These are phyloP conservation scores for Eucalyptus lansdowneana DNA, from an alignment of 345 rosid genomes.

Conservation along the genomic window DNA sequence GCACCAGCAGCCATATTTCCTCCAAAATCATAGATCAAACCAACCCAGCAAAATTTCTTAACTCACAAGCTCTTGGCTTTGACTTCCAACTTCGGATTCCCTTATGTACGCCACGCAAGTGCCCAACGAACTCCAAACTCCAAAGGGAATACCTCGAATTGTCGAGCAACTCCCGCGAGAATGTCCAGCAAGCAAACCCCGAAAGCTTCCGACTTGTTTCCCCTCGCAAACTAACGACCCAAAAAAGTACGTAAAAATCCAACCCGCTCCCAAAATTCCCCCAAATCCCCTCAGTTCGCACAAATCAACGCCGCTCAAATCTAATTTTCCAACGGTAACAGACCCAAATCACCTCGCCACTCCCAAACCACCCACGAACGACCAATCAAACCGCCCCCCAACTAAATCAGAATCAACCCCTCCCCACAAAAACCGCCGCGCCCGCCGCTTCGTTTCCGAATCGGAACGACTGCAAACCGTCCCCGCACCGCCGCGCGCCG, in stretches of 20 bases:
- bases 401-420: background rate
- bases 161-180: background rate
- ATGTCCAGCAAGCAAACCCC: slow-evolving; percentile 1
- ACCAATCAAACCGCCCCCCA: background rate
- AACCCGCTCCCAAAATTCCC: background rate
- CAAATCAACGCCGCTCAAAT: background rate
- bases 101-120: background rate
- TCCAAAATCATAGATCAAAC: slow-evolving; percentile 24
- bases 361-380: background rate
- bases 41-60: background rate
- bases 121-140: background rate
- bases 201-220: background rate
- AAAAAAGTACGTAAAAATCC: background rate
- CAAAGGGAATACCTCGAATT: background rate
- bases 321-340: background rate
- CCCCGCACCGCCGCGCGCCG: background rate
- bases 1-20: slow-evolving; percentile 39
- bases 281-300: background rate
- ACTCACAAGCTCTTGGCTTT: background rate
- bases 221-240: background rate
- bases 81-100: background rate
- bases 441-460: background rate
- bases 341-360: background rate
- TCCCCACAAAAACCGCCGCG: background rate
- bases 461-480: background rate